Conservation (phyloP, 2,329 filamentous ascomycete genomes). For the Purpureocillium takamizusanense region DNA sequence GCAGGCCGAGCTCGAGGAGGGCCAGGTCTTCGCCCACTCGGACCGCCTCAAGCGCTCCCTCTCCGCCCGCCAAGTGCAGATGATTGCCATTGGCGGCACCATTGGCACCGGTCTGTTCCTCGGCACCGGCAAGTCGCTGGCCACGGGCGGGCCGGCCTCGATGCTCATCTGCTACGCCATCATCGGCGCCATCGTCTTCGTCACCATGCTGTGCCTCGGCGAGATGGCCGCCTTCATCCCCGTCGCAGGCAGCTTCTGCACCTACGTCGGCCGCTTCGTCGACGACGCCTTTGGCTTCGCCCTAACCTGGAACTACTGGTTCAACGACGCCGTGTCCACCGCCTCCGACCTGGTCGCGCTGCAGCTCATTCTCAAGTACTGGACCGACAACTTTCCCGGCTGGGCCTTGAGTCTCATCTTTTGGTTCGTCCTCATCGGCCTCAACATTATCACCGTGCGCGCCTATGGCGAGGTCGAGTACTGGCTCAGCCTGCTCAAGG, state of each 20-base stretch:
- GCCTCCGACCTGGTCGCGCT: conserved; percentile 48
- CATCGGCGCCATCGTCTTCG: conserved; percentile 47
- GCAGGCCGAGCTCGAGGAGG: conserved; percentile 3
- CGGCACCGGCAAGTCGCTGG: conserved; percentile 50
- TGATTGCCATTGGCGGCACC: conserved; percentile 55
- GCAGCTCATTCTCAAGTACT: conserved; percentile 49
- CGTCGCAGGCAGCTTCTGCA: conserved; percentile 47
- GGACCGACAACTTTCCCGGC: conserved; percentile 53
- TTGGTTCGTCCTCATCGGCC: conserved; percentile 41
- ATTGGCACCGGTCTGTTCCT: conserved; percentile 55
- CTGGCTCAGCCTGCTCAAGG: conserved; percentile 46
- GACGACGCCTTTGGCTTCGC: conserved; percentile 46
- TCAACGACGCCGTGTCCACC: conserved; percentile 48
- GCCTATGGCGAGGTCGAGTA: conserved; percentile 36
- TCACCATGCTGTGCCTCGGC: conserved; percentile 49
- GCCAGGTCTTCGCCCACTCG: conserved; percentile 12
- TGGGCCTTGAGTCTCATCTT: conserved; percentile 56
- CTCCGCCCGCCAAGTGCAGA: conserved; percentile 55
- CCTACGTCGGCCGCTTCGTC: conserved; percentile 36
- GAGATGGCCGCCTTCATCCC: conserved; percentile 49
- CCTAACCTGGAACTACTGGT: conserved; percentile 54
- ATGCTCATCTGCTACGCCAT: conserved; percentile 49
- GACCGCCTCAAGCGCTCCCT: conserved; percentile 46
- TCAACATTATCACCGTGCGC: conserved; percentile 23
- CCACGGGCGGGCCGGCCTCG: conserved; percentile 50